A percentile compares a stretch with the other conserved stretches of the same genome.
Evolutionary conservation across 768 basidiomycete genomes (phyloP).

Genomic region (Saitozyma podzolica): DNA sequence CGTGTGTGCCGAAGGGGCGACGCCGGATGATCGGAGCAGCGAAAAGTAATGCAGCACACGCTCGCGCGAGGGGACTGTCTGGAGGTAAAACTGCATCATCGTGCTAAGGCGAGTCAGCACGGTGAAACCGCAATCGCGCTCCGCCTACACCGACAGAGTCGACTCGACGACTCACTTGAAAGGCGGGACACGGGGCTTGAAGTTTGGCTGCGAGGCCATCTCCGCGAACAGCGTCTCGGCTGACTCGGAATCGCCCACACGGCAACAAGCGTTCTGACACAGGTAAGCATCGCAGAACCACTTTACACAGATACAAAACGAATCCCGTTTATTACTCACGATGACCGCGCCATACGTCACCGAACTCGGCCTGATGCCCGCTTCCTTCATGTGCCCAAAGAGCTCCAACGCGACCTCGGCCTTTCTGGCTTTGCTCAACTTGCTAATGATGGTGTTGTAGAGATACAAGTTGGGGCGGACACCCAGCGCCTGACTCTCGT

Average conservation of each 20-base stretch:
- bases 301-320: neutral
- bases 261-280: constrained; percentile 68
- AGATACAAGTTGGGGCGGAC: constrained; percentile 81
- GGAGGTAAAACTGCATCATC: constrained; percentile 95
- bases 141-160: neutral
- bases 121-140: too few relatives aligned
- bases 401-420: constrained; percentile 83
- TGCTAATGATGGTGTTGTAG: constrained; percentile 96
- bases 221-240: constrained; percentile 83
- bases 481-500: constrained; percentile 69
- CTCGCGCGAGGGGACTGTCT: constrained; percentile 81
- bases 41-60: constrained; percentile 74
- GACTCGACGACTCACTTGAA: constrained; percentile 64
- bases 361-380: constrained; percentile 65
- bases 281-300: neutral
- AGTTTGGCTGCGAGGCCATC: constrained; percentile 72
- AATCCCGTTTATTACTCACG: constrained; percentile 30
- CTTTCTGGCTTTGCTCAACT: constrained; percentile 90
- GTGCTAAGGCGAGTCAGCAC: constrained; percentile 40
- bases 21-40: constrained; percentile 62
- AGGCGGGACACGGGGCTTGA: constrained; percentile 86
- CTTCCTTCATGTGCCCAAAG: constrained; percentile 81
- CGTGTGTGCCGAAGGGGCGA: constrained; percentile 82
- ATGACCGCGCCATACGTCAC: constrained; percentile 96
- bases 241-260: constrained; percentile 80